Conservation (phyloP, 306 rosid species). For the Coriaria nepalensis region DNA sequence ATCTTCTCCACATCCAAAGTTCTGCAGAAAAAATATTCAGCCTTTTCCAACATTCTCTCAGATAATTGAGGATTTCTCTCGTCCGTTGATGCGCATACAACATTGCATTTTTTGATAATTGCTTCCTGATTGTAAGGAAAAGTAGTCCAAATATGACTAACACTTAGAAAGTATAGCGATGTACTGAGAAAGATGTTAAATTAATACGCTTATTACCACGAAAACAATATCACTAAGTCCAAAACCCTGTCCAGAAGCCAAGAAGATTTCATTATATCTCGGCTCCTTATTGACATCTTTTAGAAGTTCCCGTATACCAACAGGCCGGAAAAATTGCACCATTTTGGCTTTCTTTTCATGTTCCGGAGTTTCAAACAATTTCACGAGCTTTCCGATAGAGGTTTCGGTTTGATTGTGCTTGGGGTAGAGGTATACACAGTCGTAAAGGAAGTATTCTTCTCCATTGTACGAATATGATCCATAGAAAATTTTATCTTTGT, state of each 20-base stretch:
- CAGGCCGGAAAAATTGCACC: slow-evolving; percentile 47
- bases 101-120: slow-evolving; percentile 41
- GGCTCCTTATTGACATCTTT: slow-evolving; percentile 17
- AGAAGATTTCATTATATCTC: slow-evolving; percentile 46
- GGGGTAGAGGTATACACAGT: slow-evolving; percentile 27
- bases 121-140: slow-evolving; percentile 26
- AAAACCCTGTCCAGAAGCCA: slow-evolving; percentile 41
- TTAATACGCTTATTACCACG: slow-evolving; percentile 26
- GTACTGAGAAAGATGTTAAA: too few species aligned
- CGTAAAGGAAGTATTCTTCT: slow-evolving; percentile 36
- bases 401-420: slow-evolving; percentile 20
- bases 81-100: slow-evolving; percentile 51
- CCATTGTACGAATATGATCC: slow-evolving; percentile 39
- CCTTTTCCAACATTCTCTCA: slow-evolving; percentile 23
- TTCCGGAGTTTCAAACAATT: slow-evolving; percentile 25
- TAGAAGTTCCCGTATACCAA: slow-evolving; percentile 23
- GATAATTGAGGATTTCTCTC: slow-evolving; percentile 40
- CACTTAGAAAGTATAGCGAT: too few species aligned
- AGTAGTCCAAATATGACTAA: neutral
- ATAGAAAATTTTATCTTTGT: slow-evolving; percentile 15
- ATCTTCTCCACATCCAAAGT: slow-evolving; percentile 30
- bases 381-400: slow-evolving; percentile 40
- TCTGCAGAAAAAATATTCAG: slow-evolving; percentile 33
- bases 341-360: slow-evolving; percentile 25
- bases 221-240: slow-evolving; percentile 30